Base-by-base conservation (phyloP, 257 asterid genomes). In the Nicotiana obtusifolia region DNA sequence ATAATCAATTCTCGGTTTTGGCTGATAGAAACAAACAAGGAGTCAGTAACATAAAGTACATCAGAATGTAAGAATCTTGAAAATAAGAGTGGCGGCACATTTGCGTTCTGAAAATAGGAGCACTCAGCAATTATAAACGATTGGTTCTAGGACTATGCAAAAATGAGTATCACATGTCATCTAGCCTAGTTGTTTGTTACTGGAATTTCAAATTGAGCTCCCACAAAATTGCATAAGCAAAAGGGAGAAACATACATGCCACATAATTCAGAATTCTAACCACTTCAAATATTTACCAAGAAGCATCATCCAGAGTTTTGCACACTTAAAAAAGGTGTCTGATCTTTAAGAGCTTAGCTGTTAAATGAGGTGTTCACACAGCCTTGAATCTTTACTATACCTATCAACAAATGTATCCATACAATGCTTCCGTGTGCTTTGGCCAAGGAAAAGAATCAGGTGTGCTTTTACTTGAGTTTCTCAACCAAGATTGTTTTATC, bases 1-100 rank as follows among this genome's bases (percentile, higher is more conserved):
- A 84, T 95, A 95, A 88, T 95, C 98, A 54, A 95, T 95, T 81
- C 90, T 89, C 78, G 99, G 99, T 87, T 91, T 88, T 78, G 99
- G 99, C 99, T 95, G 92, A 85, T 76, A 78, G 79, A 78, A 41
- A 76, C 80, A 37, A 81, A 75, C 84, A 79, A 84, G 33, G 60
- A 44, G 71, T 17, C 81, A 75, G 30, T 20, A 20, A 71, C 59
- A 44, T 3, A 10, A 10, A 37, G 10, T 44, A 71, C 14, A 71
- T 71, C 20, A 44, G 59, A 71, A 41, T 3, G 20, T 71, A 3
- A 41, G 49, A 41, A 71, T 71, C 59, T 20, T 9, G 20, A 13
- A 8, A 71, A 35, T n/a, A 37, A n/a, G 31, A n/a, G 9, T 20
- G 78, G 59, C 15, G 31, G 78, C 37, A 3, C 14, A 7, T 44